Conservation (phyloP, 805 yeast genomes). For the Yarrowia divulgata region DNA sequence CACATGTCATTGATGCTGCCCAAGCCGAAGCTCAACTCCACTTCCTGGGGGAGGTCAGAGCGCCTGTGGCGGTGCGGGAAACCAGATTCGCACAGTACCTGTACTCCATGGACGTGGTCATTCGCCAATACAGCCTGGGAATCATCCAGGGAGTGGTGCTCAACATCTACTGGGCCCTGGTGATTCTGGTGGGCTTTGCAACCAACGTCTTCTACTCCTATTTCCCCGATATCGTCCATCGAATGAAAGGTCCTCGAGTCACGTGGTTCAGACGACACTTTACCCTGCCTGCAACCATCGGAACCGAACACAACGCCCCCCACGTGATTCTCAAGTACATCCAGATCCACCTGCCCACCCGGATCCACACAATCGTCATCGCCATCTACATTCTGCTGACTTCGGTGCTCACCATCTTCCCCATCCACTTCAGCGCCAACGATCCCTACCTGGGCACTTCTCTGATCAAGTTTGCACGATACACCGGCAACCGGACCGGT, state of each 20-base stretch:
- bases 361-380: slow-evolving; percentile 29
- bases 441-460: slow-evolving; percentile 33
- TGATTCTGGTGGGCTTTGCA: slow-evolving; percentile 16
- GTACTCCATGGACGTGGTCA: slow-evolving; percentile 26
- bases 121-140: slow-evolving; percentile 27
- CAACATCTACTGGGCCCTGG: slow-evolving; percentile 32
- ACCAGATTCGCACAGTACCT: slow-evolving; percentile 28
- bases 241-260: slow-evolving; percentile 17
- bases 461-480: slow-evolving; percentile 22
- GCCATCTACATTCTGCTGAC: slow-evolving; percentile 16
- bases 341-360: slow-evolving; percentile 32
- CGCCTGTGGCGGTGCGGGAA: slow-evolving; percentile 23
- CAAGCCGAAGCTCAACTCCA: slow-evolving; percentile 32
- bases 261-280: slow-evolving; percentile 33
- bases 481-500: slow-evolving; percentile 34
- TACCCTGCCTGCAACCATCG: slow-evolving; percentile 15
- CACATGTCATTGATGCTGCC: slow-evolving; percentile 1
- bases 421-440: slow-evolving; percentile 20
- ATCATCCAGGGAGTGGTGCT: slow-evolving; percentile 36
- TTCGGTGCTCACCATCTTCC: slow-evolving; percentile 7
- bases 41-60: slow-evolving; percentile 23
- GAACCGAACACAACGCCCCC: slow-evolving; percentile 27
- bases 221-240: slow-evolving; percentile 14
- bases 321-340: slow-evolving; percentile 19
- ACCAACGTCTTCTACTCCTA: slow-evolving; percentile 28